Evolutionary conservation across 176 grass and related monocot species (phyloP), one percentile per base, ranked within the genome.

Genomic region (Juncus effusus): DNA sequence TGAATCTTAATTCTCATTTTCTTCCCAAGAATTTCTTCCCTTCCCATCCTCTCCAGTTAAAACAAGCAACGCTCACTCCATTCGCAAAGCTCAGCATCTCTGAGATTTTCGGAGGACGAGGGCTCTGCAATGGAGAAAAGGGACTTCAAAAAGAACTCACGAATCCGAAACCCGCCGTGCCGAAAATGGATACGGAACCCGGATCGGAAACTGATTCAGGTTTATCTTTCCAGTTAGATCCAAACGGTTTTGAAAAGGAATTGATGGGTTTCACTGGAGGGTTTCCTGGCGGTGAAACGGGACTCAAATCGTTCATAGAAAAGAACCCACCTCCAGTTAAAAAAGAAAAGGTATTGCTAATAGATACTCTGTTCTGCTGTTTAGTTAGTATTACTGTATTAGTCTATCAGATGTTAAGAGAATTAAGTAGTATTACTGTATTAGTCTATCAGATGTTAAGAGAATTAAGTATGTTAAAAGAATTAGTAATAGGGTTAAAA

Each of bases 211-310:
- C 70, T 8, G 3, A 61, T 2, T 13, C 44, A 4, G 4, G 67
- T 16, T 14, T 5, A 7, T 14, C 62, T 10, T 15, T 28, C 13
- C 51, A 54, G 5, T 19, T 40, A 3, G 13, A 38, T 51, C 74
- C 54, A 40, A 82, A 69, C 56, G 90, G 73, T 3, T 96, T 96
- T 79, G 91, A 96, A 35, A 96, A 95, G 73, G 85, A 95, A 82
- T 76, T 95, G 62, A 62, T 85, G 69, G 90, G 90, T 10, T 86
- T 95, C 63, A 96, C 91, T 13, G 87, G 91, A 54, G 91, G 91
- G 4, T 96, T 96, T 76, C 91, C 87, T 1, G 91, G 91, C 35
- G 91, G 91, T 53, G 91, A 96, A 80, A 76, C 79, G 76, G 87
- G 84, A 42, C 87, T 96, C 72, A 73, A 77, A 42, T 54, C 66